phyloP scores from a whole-genome alignment of 106 monocot genomes.

The Platanthera zijinensis region DNA sequence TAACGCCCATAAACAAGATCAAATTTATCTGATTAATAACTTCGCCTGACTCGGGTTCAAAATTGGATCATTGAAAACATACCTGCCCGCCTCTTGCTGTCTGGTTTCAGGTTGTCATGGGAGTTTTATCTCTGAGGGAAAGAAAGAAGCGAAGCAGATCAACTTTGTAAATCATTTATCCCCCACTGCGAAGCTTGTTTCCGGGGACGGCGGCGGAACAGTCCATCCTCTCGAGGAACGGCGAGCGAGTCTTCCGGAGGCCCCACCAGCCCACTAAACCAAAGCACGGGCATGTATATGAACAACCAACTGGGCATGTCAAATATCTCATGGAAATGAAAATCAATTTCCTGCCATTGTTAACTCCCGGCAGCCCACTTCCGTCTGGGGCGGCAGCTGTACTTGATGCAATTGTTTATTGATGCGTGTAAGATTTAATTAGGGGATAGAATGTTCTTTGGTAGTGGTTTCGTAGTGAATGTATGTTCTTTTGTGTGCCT shows the following conservation, averaged over 20 bases:
- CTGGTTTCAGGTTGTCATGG: constrained; percentile 60
- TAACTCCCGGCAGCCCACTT: neutral
- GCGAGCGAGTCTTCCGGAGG: constrained; percentile 57
- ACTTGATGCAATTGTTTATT: neutral
- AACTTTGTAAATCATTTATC: constrained; percentile 1
- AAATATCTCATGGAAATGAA: constrained; percentile 55
- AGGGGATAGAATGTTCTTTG: neutral
- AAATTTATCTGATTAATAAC: no score
- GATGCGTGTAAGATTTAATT: neutral
- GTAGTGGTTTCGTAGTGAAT: neutral
- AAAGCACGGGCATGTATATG: constrained; percentile 33
- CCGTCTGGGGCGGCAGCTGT: neutral
- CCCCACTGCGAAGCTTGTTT: constrained; percentile 9
- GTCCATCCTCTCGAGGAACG: constrained; percentile 52
- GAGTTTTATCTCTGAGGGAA: constrained; percentile 66
- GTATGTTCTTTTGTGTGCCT: neutral
- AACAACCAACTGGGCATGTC: constrained; percentile 33
- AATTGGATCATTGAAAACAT: no score
- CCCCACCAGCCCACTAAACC: constrained; percentile 48
- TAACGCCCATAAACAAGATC: no score
- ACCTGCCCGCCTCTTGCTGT: neutral
- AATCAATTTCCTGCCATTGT: neutral
- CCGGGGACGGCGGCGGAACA: constrained; percentile 9
- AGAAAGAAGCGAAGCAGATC: constrained; percentile 51
- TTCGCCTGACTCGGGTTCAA: no score